Base-by-base conservation (phyloP, 768 basidiomycete genomes). In the Lanmaoa pseudosensibilis region DNA sequence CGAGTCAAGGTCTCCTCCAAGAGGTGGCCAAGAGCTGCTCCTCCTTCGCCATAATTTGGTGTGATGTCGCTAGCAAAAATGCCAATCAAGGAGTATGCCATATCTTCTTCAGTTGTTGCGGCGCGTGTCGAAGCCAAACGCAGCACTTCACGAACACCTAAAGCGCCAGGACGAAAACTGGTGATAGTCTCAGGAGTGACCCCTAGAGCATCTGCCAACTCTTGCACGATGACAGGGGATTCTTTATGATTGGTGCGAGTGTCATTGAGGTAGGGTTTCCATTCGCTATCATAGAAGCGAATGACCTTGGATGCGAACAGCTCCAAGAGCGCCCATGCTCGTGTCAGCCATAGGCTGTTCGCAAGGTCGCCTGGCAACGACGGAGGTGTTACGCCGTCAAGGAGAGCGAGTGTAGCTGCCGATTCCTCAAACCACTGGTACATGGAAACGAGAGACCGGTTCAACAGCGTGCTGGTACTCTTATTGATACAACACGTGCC, bases 241-340 rank as follows among this genome's bases (percentile, higher is more conserved):
- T 50, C 57, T n/a, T 59, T 59, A 30, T 59, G 57, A 19, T 59
- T 59, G 45, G 54, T 21, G 5, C 25, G 39, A 15, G 34, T 27
- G 4, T 59, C 54, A 3, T 37, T 32, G 19, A 56, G 57, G 46
- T 59, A 59, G n/a, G 46, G 57, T n/a, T 37, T 50, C 57, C 57
- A 59, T 36, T 56, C 54, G 27, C 54, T 32, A 23, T 58, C 53
- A 13, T 55, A 58, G 19, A 58, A 55, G 15, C 57, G 57, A 46
- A 58, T 58, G 30, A 55, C 39, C 40, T 43, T 59, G 38, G 57
- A 51, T 43, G 59, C 55, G 16, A 60, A 43, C 2, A 60, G 32
- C 46, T 60, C 59, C 40, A 56, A 40, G 48, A 55, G 57, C 12
- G 57, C 56, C 57, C 57, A 59, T n/a, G 54, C 54, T 10, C 57